phyloP scores from a whole-genome alignment of 495 filamentous ascomycete species.

The Penicillium lividum region DNA sequence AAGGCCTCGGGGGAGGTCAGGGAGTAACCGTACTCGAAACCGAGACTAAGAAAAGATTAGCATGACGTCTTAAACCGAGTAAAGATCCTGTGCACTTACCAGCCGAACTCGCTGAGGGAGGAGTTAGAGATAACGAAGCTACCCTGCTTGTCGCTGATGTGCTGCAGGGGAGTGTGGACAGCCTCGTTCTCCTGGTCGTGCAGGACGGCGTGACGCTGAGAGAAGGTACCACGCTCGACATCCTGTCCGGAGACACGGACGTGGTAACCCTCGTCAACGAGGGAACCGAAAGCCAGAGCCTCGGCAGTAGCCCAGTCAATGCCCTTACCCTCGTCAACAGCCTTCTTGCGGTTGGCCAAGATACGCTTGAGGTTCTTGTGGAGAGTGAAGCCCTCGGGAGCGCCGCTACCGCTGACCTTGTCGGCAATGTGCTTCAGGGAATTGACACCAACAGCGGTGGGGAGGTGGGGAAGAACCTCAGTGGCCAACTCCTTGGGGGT shows the following conservation, averaged over 20 bases:
- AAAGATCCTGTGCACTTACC: constrained; percentile 43
- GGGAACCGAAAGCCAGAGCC: constrained; percentile 89
- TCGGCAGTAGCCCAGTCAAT: constrained; percentile 98
- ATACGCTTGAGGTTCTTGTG: constrained; percentile 98
- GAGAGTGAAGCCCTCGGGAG: constrained; percentile 81
- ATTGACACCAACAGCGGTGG: constrained; percentile 73
- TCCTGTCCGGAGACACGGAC: constrained; percentile 97
- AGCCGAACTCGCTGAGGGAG: constrained; percentile 89
- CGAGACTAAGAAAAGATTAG: constrained; percentile 54
- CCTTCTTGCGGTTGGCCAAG: constrained; percentile 84
- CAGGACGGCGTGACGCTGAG: constrained; percentile 93
- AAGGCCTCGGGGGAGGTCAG: constrained; percentile 93
- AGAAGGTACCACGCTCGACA: constrained; percentile 99
- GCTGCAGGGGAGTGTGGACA: constrained; percentile 89
- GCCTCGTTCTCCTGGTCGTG: constrained; percentile 94
- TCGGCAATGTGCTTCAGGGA: constrained; percentile 77
- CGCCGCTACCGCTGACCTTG: constrained; percentile 65
- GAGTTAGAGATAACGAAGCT: constrained; percentile 97
- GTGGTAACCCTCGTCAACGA: constrained; percentile 90
- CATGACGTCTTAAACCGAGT: constrained; percentile 2
- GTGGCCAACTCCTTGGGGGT: constrained; percentile 95
- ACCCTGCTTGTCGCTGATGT: constrained; percentile 85
- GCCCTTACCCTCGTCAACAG: constrained; percentile 85
- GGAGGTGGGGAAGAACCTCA: constrained; percentile 89
- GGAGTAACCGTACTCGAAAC: constrained; percentile 99